phyloP scores from a whole-genome alignment of 2,329 filamentous ascomycete species.

The Alternaria rosae region DNA sequence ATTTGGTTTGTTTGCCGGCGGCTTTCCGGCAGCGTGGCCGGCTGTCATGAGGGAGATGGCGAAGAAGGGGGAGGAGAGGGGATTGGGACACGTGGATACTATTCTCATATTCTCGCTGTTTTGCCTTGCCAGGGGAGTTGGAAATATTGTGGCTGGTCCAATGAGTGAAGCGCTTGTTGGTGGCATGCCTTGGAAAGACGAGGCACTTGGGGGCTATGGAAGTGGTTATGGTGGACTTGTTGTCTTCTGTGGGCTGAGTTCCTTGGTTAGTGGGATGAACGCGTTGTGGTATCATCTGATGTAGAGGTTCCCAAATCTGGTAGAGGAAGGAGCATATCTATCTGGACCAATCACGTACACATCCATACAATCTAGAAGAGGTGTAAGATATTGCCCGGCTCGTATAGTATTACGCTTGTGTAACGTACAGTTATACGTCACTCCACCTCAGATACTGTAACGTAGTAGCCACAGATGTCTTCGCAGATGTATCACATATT shows the following conservation, averaged over 20 bases:
- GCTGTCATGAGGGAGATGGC: conserved; percentile 26
- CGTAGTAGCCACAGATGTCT: neutral
- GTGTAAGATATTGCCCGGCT: too few relatives aligned
- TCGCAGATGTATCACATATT: neutral
- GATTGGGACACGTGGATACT: neutral
- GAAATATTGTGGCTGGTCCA: neutral
- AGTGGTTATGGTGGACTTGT: conserved; percentile 4
- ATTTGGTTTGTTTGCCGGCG: conserved; percentile 47
- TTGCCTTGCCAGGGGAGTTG: neutral
- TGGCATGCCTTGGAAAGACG: neutral
- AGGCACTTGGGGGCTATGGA: neutral
- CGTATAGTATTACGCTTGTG: neutral
- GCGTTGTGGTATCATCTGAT: neutral
- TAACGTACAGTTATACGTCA: neutral
- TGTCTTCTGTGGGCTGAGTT: neutral
- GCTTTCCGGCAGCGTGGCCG: conserved; percentile 29
- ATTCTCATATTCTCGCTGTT: neutral
- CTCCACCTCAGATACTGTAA: neutral
- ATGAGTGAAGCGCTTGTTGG: conserved; percentile 1
- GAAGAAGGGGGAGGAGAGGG: neutral
- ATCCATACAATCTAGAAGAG: too few relatives aligned
- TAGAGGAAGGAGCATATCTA: neutral
- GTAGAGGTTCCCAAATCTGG: neutral
- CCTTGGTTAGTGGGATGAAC: neutral
- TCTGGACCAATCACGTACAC: neutral